These are phyloP conservation scores for Baeospora myosura DNA, from an alignment of 1,284 basidiomycete genomes.

Conservation along the genomic window DNA sequence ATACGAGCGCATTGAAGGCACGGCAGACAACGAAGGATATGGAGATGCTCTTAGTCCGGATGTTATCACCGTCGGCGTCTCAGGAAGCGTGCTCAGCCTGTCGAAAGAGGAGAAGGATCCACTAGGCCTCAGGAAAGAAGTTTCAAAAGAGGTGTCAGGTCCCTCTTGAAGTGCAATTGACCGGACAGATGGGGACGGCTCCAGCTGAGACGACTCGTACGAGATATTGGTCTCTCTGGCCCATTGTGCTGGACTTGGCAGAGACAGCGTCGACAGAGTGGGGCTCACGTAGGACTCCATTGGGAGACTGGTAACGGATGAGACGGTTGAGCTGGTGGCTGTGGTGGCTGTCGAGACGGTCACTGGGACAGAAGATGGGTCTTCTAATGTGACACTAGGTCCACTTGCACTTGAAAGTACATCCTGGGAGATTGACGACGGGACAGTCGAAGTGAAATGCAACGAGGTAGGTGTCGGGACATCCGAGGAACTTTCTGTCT, in stretches of 20 bases:
- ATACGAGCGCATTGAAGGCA: constrained; percentile 29
- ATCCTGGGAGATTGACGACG: constrained; percentile 1
- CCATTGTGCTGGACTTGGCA: constrained; percentile 36
- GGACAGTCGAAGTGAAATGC: constrained; percentile 4
- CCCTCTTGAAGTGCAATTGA: constrained; percentile 52
- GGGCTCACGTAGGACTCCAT: constrained; percentile 6
- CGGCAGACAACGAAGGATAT: constrained; percentile 29
- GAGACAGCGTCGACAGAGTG: constrained; percentile 3
- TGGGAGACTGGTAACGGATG: constrained; percentile 5
- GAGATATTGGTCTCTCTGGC: constrained; percentile 53
- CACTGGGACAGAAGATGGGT: too few relatives aligned
- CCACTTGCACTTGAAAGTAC: not conserved
- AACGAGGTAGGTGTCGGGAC: constrained; percentile 1
- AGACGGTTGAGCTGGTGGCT: constrained; percentile 7
- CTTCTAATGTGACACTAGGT: not conserved
- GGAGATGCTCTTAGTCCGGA: constrained; percentile 18
- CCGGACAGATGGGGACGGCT: constrained; percentile 57
- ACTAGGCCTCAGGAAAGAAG: constrained; percentile 43
- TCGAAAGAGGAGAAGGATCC: constrained; percentile 38
- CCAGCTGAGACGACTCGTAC: constrained; percentile 62
- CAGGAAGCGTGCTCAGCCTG: constrained; percentile 34
- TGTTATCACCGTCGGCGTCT: constrained; percentile 27
- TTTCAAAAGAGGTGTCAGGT: constrained; percentile 56
- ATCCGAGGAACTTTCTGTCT: not conserved
- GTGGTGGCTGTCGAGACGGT: constrained; percentile 2